phyloP scores from a whole-genome alignment of 1,139 yeast genomes.

The Hansenula lynferdii region DNA sequence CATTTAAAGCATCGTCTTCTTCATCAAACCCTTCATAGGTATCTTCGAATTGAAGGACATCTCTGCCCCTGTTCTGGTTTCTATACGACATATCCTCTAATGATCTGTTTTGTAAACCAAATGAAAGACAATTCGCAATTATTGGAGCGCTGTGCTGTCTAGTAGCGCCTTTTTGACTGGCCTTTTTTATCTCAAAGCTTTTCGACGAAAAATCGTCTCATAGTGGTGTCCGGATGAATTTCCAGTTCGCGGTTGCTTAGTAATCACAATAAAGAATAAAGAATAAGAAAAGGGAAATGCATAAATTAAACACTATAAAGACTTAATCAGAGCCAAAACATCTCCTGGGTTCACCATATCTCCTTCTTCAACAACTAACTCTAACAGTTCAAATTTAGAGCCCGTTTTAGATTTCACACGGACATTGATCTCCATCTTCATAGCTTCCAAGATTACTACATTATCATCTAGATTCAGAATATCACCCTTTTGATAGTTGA shows the following conservation, averaged over 20 bases:
- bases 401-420: conserved; percentile 19
- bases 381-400: conserved; percentile 22
- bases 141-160: too few species aligned
- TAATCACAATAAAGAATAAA: neutral
- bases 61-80: conserved; percentile 2
- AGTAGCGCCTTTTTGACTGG: too few species aligned
- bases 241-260: neutral
- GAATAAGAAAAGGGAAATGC: neutral
- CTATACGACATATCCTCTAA: neutral
- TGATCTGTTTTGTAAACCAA: too few species aligned
- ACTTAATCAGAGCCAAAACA: conserved; percentile 3
- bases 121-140: too few species aligned
- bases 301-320: neutral
- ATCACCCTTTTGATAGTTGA: conserved; percentile 29
- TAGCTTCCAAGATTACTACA: conserved; percentile 36
- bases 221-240: neutral
- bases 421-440: conserved; percentile 43
- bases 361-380: conserved; percentile 28
- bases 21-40: conserved; percentile 82
- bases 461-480: conserved; percentile 28
- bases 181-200: neutral
- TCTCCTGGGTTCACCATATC: conserved; percentile 32
- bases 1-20: conserved; percentile 77
- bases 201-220: neutral
- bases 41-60: conserved; percentile 52